phyloP scores from a whole-genome alignment of 2,329 filamentous ascomycete species.

The Diaporthe sp. region DNA sequence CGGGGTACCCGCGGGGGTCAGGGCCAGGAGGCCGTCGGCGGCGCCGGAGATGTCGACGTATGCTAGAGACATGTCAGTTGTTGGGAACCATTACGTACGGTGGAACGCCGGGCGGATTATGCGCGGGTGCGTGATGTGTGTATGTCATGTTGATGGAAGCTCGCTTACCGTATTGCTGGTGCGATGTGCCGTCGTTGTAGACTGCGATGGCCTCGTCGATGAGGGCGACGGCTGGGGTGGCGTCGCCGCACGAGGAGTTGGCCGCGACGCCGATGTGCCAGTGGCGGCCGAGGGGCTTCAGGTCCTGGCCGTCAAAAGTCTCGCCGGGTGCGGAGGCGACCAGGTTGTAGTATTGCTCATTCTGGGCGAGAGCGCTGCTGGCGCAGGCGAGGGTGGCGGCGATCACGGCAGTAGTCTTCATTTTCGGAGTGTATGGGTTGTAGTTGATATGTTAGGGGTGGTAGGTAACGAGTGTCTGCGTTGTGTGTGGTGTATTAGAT shows the following conservation, averaged over 20 bases:
- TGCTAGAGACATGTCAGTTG: constrained; percentile 10
- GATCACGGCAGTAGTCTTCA: constrained; percentile 13
- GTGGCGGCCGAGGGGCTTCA: constrained; percentile 20
- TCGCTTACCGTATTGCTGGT: constrained; percentile 24
- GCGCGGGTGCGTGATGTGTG: neutral
- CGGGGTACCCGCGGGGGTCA: neutral
- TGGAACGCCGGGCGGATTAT: neutral
- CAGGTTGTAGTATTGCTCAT: constrained; percentile 14
- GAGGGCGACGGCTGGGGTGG: neutral
- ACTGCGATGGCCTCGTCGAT: constrained; percentile 15
- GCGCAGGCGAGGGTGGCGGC: constrained; percentile 16
- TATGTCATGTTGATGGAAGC: neutral
- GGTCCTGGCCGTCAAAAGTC: constrained; percentile 9
- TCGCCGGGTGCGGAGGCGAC: constrained; percentile 16
- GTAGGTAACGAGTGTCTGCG: neutral
- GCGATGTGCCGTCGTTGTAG: constrained; percentile 21
- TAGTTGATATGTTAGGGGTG: too few species aligned
- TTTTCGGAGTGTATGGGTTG: constrained; percentile 5
- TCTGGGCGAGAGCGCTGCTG: constrained; percentile 21
- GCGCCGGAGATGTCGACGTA: constrained; percentile 25
- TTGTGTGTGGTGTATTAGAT: neutral
- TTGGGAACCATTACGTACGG: neutral
- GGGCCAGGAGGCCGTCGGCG: constrained; percentile 29
- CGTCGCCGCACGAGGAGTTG: constrained; percentile 24
- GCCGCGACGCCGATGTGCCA: constrained; percentile 6